phyloP scores from a whole-genome alignment of 164 flowering plant genomes.

The Santalum album region DNA sequence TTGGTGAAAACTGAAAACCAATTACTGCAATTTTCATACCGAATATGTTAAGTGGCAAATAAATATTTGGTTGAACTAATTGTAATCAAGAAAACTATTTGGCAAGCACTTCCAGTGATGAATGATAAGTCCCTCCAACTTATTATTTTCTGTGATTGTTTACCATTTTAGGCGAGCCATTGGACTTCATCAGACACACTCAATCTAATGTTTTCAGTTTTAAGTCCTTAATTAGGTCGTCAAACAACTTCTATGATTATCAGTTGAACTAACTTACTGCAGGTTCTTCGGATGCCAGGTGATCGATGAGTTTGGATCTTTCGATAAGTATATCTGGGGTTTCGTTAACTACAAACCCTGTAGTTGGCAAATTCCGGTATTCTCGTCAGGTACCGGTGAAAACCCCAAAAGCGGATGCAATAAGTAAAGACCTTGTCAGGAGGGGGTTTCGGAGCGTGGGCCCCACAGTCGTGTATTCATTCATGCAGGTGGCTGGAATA shows the following conservation, averaged over 20 bases:
- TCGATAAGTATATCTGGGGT: constrained; percentile 41
- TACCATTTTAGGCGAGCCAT: no score
- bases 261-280: constrained; percentile 18
- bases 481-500: constrained; percentile 42
- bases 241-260: neutral
- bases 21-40: no score
- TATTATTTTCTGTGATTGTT: no score
- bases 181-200: no score
- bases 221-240: no score
- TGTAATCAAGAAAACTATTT: no score
- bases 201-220: no score
- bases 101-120: no score
- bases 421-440: constrained; percentile 37
- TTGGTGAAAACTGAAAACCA: no score
- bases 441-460: constrained; percentile 41
- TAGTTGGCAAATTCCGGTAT: constrained; percentile 32
- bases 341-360: constrained; percentile 42
- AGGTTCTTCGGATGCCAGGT: constrained; percentile 31
- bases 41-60: no score
- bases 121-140: no score
- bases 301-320: constrained; percentile 41
- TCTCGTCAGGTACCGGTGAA: constrained; percentile 43
- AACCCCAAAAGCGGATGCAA: constrained; percentile 38
- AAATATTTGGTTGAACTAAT: no score
- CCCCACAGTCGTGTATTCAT: constrained; percentile 36